Percentiles rank a stretch among this genome's conserved stretches.
phyloP scores from a whole-genome alignment of 768 basidiomycete genomes.

The Lactarius sanguifluus region DNA sequence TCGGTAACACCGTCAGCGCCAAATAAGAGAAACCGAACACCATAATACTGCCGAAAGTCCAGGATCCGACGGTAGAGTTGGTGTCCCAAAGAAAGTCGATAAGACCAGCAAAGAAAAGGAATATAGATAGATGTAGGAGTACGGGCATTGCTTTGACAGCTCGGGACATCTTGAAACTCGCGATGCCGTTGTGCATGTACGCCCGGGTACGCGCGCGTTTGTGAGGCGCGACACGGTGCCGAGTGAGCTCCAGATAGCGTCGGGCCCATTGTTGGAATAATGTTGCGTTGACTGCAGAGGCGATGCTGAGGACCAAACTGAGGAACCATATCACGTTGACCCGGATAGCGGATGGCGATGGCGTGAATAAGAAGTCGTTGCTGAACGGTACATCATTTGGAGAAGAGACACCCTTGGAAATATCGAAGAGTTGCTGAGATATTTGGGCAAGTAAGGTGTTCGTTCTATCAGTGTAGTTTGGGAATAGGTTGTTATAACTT shows the following conservation, averaged over 20 bases:
- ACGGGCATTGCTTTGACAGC: not conserved
- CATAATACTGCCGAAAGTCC: too few species aligned
- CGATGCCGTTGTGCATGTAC: not conserved
- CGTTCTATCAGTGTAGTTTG: not conserved
- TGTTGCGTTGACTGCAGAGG: not conserved
- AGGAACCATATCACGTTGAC: constrained; percentile 15
- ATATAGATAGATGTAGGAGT: not conserved
- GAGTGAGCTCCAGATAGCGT: constrained; percentile 5
- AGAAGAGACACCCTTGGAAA: not conserved
- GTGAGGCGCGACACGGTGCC: not conserved
- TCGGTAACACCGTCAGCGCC: not conserved
- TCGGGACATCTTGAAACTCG: not conserved
- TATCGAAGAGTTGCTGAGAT: not conserved
- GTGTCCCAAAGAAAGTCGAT: not conserved
- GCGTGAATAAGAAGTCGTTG: too few species aligned
- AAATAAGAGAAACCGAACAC: not conserved
- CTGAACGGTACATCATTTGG: too few species aligned
- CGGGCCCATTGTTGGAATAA: not conserved
- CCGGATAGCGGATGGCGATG: too few species aligned
- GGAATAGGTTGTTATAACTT: not conserved
- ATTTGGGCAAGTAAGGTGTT: not conserved
- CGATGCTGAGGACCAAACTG: not conserved
- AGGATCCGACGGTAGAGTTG: not conserved
- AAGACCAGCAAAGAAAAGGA: not conserved
- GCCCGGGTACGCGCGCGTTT: not conserved